phyloP scores from a whole-genome alignment of 2,329 filamentous ascomycete species.

The Furcasterigmium sp. region DNA sequence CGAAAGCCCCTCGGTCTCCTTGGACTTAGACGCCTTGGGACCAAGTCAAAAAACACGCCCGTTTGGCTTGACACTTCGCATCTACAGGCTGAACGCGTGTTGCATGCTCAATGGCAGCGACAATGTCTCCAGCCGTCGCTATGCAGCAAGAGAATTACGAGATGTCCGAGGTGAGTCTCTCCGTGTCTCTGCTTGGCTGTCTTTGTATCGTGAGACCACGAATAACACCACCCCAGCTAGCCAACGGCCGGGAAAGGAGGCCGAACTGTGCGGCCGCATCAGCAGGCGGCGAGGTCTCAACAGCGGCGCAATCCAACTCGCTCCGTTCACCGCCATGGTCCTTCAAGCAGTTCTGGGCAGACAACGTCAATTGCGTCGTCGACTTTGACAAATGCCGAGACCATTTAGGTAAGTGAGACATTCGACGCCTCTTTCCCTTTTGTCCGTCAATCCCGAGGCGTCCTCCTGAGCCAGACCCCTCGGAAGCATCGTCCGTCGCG shows the following conservation, averaged over 20 bases:
- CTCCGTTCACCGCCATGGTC: constrained; percentile 4
- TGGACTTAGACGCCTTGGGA: too few relatives aligned
- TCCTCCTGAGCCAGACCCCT: background rate
- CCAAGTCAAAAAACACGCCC: too few relatives aligned
- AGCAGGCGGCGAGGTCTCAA: background rate
- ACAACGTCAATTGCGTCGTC: constrained; percentile 43
- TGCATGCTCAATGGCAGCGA: too few relatives aligned
- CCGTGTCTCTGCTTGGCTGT: too few relatives aligned
- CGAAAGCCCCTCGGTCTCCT: too few relatives aligned
- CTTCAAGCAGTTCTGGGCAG: constrained; percentile 35
- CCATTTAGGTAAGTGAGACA: constrained; percentile 43
- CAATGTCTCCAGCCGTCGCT: too few relatives aligned
- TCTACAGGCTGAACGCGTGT: too few relatives aligned
- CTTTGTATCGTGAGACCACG: too few relatives aligned
- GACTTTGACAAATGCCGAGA: constrained; percentile 45
- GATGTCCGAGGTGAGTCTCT: background rate
- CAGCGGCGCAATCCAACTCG: background rate
- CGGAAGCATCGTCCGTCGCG: constrained; percentile 3
- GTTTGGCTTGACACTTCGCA: too few relatives aligned
- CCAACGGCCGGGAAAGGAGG: too few relatives aligned
- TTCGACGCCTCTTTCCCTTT: background rate
- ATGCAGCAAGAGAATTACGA: background rate
- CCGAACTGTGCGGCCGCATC: too few relatives aligned
- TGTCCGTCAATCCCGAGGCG: background rate
- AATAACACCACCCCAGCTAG: too few relatives aligned